Conservation (phyloP, 2,329 filamentous ascomycete species). For the Fusarium paranaense region DNA sequence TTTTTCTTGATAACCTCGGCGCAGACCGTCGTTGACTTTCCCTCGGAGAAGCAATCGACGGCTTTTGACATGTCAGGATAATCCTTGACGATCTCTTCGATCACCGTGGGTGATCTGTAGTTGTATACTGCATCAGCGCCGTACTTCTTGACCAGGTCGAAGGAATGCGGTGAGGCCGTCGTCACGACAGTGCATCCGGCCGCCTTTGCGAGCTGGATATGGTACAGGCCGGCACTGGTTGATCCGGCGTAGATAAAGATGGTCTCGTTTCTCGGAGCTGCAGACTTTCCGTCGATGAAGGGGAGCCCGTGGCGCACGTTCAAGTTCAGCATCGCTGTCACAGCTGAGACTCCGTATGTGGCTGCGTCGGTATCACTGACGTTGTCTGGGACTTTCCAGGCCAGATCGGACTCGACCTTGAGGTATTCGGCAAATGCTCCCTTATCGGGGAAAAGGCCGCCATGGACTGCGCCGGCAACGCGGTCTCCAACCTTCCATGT, state of each 20-base stretch:
- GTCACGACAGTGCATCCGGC: slow-evolving; percentile 59
- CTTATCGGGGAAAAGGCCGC: slow-evolving; percentile 39
- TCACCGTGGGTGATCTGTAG: slow-evolving; percentile 45
- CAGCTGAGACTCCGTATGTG: slow-evolving; percentile 39
- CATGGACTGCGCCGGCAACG: slow-evolving; percentile 41
- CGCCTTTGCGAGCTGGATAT: slow-evolving; percentile 57
- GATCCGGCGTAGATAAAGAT: slow-evolving; percentile 63
- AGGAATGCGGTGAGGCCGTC: slow-evolving; percentile 56
- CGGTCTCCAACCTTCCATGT: slow-evolving; percentile 37
- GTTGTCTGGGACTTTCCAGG: slow-evolving; percentile 40
- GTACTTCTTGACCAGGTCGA: slow-evolving; percentile 54
- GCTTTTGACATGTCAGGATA: slow-evolving; percentile 44
- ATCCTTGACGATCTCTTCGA: slow-evolving; percentile 29
- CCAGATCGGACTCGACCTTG: slow-evolving; percentile 37
- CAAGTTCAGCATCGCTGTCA: slow-evolving; percentile 43
- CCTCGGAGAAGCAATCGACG: slow-evolving; percentile 49
- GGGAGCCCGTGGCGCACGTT: slow-evolving; percentile 40
- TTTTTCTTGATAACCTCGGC: slow-evolving; percentile 37
- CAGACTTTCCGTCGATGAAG: slow-evolving; percentile 7
- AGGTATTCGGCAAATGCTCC: slow-evolving; percentile 46
- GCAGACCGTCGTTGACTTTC: slow-evolving; percentile 45
- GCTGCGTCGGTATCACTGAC: slow-evolving; percentile 38
- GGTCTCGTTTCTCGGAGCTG: slow-evolving; percentile 28
- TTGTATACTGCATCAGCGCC: slow-evolving; percentile 58
- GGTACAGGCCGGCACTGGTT: slow-evolving; percentile 58